Evolutionary conservation across 2,329 filamentous ascomycete species (phyloP), one percentile per base, ranked within the genome.

Genomic region (Lomentospora prolificans): DNA sequence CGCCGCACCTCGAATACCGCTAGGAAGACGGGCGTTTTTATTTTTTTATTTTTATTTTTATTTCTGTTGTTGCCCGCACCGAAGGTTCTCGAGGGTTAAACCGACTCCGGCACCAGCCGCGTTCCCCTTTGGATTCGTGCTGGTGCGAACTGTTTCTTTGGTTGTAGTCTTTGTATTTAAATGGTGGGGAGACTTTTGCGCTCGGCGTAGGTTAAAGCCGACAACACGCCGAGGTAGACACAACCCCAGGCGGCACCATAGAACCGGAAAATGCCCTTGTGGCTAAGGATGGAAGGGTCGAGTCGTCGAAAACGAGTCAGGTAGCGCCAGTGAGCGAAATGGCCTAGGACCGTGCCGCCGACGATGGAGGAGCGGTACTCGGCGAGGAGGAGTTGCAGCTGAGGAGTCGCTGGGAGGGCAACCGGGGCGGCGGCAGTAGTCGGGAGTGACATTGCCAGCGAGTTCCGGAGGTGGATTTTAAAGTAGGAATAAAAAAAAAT

Each of bases 261-360:
- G 28, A 55, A 50, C 10, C 44, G 53, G 28, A 55, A 55, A 19
- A 28, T 27, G 30, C 27, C 51, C 19, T 36, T 36, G 31, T 55
- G 28, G 12, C 28, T 27, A 17, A 61, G 22, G 14, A 54, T 39
- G 51, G 59, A 58, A 31, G 59, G 58, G 27, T 57, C 52, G 28
- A 53, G 57, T 8, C 31, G 58, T 55, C 57, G 59, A 53, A 30
- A 31, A 24, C 55, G 54, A n/a, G 36, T 51, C 36, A 61, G 55
- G 50, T 60, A 58, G 22, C 55, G 59, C 51, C 59, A 61, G 56
- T 61, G 59, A 17, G 56, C 55, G 53, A 58, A 19, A 10, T 61
- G 59, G 14, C 46, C 22, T 12, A 58, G 17, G 50, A 59, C 54
- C 14, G 59, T 53, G 48, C 58, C 58, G 31, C 55, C 58, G 52